These are phyloP conservation scores for Pythium guiyangense DNA, from an alignment of 352 stramenopile genomes.

Conservation along the genomic window DNA sequence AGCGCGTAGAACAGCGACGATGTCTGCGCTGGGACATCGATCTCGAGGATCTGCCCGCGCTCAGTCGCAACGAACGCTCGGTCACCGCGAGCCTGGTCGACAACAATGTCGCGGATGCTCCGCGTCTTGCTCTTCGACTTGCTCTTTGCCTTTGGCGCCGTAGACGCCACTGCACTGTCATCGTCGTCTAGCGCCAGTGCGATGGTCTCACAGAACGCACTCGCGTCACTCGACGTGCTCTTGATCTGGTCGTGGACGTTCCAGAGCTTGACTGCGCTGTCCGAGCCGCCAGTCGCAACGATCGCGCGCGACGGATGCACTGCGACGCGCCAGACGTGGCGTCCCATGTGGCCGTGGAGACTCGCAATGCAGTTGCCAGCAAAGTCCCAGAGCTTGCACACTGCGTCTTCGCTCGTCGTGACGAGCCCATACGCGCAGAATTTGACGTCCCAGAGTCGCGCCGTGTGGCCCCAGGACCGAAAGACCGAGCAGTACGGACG, in stretches of 20 bases:
- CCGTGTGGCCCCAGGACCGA: slow-evolving; percentile 74
- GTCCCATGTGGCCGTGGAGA: slow-evolving; percentile 67
- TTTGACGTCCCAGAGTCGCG: slow-evolving; percentile 82
- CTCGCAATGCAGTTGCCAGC: slow-evolving; percentile 62
- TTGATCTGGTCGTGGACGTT: slow-evolving; percentile 51
- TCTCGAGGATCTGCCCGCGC: slow-evolving; percentile 46
- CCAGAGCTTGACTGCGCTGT: slow-evolving; percentile 81
- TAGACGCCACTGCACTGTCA: background rate
- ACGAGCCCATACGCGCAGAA: slow-evolving; percentile 49
- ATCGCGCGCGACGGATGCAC: slow-evolving; percentile 41
- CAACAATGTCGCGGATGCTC: slow-evolving; percentile 48
- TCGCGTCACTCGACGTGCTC: slow-evolving; percentile 22
- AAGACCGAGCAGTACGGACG: slow-evolving; percentile 47
- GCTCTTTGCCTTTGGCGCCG: slow-evolving; percentile 9
- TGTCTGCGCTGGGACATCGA: slow-evolving; percentile 30
- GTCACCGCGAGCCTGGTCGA: slow-evolving; percentile 22
- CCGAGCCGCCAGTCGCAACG: slow-evolving; percentile 70
- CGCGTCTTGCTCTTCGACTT: slow-evolving; percentile 26
- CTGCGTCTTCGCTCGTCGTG: slow-evolving; percentile 73
- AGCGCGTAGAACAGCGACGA: slow-evolving; percentile 31
- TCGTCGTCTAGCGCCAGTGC: slow-evolving; percentile 9
- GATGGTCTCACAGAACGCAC: slow-evolving; percentile 13
- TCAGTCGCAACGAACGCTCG: slow-evolving; percentile 60
- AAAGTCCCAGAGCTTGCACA: slow-evolving; percentile 70
- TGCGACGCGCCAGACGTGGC: slow-evolving; percentile 73